These are phyloP conservation scores for Flaveria trinervia DNA, from an alignment of 129 eudicot species.

Conservation along the genomic window DNA sequence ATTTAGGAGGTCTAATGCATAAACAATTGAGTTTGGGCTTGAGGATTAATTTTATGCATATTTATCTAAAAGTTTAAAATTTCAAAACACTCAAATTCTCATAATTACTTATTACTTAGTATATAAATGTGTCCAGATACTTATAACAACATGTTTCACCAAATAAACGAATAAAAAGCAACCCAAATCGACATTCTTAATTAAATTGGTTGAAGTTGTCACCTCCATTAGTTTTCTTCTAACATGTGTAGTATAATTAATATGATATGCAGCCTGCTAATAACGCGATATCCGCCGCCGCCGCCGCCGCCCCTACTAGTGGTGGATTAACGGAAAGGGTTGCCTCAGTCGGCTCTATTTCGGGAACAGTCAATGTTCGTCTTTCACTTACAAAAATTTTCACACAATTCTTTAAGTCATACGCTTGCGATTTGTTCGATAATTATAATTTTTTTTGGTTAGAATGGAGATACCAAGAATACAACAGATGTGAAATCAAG, in stretches of 20 bases:
- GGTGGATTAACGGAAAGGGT: constrained; percentile 76
- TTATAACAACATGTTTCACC: too few species aligned
- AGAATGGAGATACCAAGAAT: constrained; percentile 83
- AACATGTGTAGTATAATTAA: background rate
- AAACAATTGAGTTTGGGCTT: too few species aligned
- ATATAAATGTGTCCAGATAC: too few species aligned
- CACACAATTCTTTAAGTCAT: background rate
- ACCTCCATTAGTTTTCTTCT: background rate
- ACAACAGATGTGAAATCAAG: constrained; percentile 78
- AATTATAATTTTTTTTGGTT: constrained; percentile 20
- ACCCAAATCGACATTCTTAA: background rate
- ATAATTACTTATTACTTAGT: too few species aligned
- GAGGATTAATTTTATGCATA: too few species aligned
- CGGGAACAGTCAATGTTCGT: constrained; percentile 58
- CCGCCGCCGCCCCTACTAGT: constrained; percentile 60
- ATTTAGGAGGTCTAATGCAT: background rate
- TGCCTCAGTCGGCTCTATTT: constrained; percentile 55
- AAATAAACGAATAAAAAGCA: background rate
- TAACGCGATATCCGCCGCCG: constrained; percentile 53
- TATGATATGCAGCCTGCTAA: constrained; percentile 58
- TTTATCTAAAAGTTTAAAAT: too few species aligned
- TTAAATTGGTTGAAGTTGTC: background rate
- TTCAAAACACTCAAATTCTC: too few species aligned
- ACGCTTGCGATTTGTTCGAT: background rate
- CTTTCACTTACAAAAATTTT: background rate